Conservation (phyloP, 257 asterid species). For the Catharanthus roseus region DNA sequence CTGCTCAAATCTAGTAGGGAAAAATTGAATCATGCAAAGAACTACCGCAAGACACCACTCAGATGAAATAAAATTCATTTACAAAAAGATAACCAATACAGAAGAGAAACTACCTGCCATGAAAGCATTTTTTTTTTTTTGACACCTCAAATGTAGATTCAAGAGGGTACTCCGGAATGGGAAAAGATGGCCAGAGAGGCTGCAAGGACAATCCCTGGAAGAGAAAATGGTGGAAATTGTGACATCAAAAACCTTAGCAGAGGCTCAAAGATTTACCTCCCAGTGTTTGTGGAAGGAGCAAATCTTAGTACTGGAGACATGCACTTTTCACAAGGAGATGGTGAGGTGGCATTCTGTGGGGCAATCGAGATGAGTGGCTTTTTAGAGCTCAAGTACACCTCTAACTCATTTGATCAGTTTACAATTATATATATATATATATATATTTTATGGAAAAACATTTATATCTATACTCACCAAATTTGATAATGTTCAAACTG, state of each 20-base stretch:
- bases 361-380: conserved; percentile 98
- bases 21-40: neutral
- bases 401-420: conserved; percentile 4
- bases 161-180: conserved; percentile 78
- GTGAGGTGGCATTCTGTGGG: conserved; percentile 92
- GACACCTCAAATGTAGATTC: conserved; percentile 39
- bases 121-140: neutral
- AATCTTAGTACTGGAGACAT: conserved; percentile 94
- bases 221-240: conserved; percentile 96
- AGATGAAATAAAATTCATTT: no score
- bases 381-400: conserved; percentile 86
- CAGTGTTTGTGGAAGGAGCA: conserved; percentile 94
- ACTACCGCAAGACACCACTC: neutral
- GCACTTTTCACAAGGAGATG: conserved; percentile 98
- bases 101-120: neutral
- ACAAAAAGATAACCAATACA: neutral
- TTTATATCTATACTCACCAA: no score
- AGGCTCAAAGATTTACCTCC: conserved; percentile 91
- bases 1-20: neutral
- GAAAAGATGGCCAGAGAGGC: conserved; percentile 81
- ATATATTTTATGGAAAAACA: no score
- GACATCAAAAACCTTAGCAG: conserved; percentile 92
- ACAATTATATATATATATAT: neutral
- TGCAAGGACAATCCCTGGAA: conserved; percentile 89
- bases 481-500: no score